Evolutionary conservation across 2,329 filamentous ascomycete species (phyloP).

Genomic region (Xylariomycetidae sp.): DNA sequence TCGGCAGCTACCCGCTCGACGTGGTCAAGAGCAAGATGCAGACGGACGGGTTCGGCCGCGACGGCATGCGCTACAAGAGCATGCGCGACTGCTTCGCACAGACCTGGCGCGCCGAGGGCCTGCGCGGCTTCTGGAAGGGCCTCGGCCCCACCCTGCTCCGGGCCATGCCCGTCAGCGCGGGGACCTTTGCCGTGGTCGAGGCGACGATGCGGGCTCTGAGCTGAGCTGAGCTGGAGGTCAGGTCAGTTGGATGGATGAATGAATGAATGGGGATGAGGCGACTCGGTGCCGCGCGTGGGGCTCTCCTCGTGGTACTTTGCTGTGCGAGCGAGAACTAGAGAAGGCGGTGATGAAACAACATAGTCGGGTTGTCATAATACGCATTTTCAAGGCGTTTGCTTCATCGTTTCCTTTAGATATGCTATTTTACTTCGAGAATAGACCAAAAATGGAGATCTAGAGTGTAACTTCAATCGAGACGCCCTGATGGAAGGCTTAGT

Average conservation of each 20-base stretch:
- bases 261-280: no score
- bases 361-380: no score
- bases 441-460: no score
- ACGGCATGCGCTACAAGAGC: slow-evolving; percentile 66
- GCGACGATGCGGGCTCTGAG: slow-evolving; percentile 60
- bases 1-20: slow-evolving; percentile 91
- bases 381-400: no score
- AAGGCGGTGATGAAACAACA: no score
- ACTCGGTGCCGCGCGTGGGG: no score
- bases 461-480: no score
- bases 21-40: slow-evolving; percentile 99
- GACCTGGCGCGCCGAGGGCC: slow-evolving; percentile 72
- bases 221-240: slow-evolving; percentile 9
- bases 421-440: no score
- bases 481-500: no score
- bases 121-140: slow-evolving; percentile 89
- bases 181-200: slow-evolving; percentile 88
- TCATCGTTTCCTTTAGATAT: no score
- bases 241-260: slow-evolving; percentile 13
- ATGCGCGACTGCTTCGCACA: slow-evolving; percentile 90
- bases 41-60: slow-evolving; percentile 79
- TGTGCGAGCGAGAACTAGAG: no score
- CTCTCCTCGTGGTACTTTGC: no score
- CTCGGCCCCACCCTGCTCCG: slow-evolving; percentile 85
- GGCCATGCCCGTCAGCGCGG: slow-evolving; percentile 95